Base-by-base conservation (phyloP, 1,284 basidiomycete genomes). In the Coniferiporia weirii region DNA sequence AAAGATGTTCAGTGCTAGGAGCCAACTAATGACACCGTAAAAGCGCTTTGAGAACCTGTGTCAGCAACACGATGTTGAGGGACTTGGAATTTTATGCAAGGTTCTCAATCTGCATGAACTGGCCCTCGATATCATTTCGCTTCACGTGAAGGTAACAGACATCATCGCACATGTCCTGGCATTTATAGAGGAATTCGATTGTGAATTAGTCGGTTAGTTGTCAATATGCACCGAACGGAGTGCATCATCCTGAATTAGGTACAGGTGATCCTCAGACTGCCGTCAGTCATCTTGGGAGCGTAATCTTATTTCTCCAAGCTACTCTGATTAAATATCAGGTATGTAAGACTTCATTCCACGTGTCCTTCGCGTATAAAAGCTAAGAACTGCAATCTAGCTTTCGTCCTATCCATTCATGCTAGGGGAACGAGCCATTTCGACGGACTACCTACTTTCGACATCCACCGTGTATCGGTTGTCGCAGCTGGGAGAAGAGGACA, bases 191-290 rank as follows among this genome's bases (percentile, higher is more conserved):
- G 79, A 83, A 47, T 90, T 87, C 65, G 87, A 90, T 65, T 89
- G 85, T 61, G 88, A 90, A 66, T 84, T 82, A 19, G 84, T 91
- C 49, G 89, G 89, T 87, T 69, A 32, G 85, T 73, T 51, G 12
- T 35, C 38, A 22, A 55, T 56, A 46, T 50, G 47, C 27, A 17
- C 34, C 35, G 10, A 49, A 58, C 54, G 6, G 13, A 19, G 54
- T 20, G 35, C 32, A 49, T 58, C 36, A 48, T 64, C 53, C 57
- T 55, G 34, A 27, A 57, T n/a, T 10, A 53, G 8, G 60, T 4
- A 36, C 56, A 91, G 89, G 89, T 46, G 89, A 92, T 70, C 89
- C 89, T 19, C 89, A 91, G 69, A 86, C 84, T 19, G 89, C 89
- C 3, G 80, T 91, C 36, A 82, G 79, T 62, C 84, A 89, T 69